A percentile compares a stretch with the other conserved stretches of the same genome.
These are phyloP conservation scores for Dichomitus squalens DNA, from an alignment of 1,284 basidiomycete species.

Conservation along the genomic window DNA sequence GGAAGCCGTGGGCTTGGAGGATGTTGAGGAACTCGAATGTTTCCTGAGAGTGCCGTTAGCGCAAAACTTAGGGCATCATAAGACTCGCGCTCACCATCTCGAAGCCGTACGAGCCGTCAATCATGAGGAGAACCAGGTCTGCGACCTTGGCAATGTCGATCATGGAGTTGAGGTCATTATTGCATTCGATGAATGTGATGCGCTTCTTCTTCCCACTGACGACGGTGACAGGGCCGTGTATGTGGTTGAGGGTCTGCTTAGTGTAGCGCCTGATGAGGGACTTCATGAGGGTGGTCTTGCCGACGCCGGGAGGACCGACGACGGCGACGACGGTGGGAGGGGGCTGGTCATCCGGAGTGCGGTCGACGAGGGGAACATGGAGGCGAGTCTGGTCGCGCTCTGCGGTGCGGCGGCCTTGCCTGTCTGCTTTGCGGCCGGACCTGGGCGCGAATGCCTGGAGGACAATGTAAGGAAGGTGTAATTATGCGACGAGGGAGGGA, in stretches of 20 bases:
- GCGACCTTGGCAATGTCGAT: slow-evolving; percentile 97
- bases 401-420: slow-evolving; percentile 87
- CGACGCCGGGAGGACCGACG: slow-evolving; percentile 96
- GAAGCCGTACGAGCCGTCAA: slow-evolving; percentile 97
- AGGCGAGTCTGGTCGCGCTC: slow-evolving; percentile 94
- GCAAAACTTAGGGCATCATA: not conserved
- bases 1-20: slow-evolving; percentile 96
- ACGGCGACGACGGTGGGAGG: slow-evolving; percentile 97
- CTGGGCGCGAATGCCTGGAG: slow-evolving; percentile 88
- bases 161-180: slow-evolving; percentile 98
- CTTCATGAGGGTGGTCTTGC: slow-evolving; percentile 94
- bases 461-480: not conserved
- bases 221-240: slow-evolving; percentile 95
- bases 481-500: not conserved
- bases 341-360: slow-evolving; percentile 90
- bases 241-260: slow-evolving; percentile 91
- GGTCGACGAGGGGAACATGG: slow-evolving; percentile 94
- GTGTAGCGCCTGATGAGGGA: slow-evolving; percentile 92
- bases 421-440: slow-evolving; percentile 87
- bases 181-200: slow-evolving; percentile 96
- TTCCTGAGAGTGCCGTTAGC: slow-evolving; percentile 61
- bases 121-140: slow-evolving; percentile 95
- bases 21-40: slow-evolving; percentile 99
- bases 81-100: slow-evolving; percentile 78
- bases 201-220: slow-evolving; percentile 91